Evolutionary conservation across 495 filamentous ascomycete genomes (phyloP), one percentile per base, ranked within the genome.

Genomic region (Sporormia fimetaria): DNA sequence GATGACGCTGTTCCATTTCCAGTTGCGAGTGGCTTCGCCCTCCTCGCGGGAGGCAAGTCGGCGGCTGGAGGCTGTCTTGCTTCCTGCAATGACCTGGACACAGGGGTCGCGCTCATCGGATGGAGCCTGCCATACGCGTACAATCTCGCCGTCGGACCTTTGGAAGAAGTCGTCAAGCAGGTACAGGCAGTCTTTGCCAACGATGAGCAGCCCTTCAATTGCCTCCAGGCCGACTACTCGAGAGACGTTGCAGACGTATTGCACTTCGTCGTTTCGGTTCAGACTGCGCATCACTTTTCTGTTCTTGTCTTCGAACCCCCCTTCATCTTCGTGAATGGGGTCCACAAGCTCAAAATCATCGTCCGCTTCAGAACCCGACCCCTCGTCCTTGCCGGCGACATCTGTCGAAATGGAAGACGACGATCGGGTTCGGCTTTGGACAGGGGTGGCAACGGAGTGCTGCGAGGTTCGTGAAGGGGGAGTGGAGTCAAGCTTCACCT

Each of bases 291-390:
- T 87, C 33, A 98, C 90, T 61, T 92, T 95, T 11, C 90, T 69
- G 54, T 98, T 95, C 64, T 93, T 95, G 57, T 98, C 90, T 62
- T 96, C 90, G 52, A 84, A 93, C 8, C 76, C 78, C 39, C 92
- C 88, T 11, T 83, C 73, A 32, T 78, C 83, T 33, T 83, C 76
- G n/a, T 74, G 74, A 5, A 80, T 78, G 42, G 94, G 87, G 43
- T 94, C 85, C 26, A 98, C 78, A 52, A 98, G 74, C 62, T 98
- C 90, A 51, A 88, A 98, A 37, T 87, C 88, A 35, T 95, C 90
- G 16, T 57, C 56, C 18, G 43, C 31, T n/a, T 49, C 51, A 14
- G 51, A 46, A 6, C 36, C 37, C 7, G 40, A 40, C 30, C 30
- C 25, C 40, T 49, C 32, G 16, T 45, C 35, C 20, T 34, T 41